Conservation (phyloP, 2,329 filamentous ascomycete species). For the Cladosporium sp. region DNA sequence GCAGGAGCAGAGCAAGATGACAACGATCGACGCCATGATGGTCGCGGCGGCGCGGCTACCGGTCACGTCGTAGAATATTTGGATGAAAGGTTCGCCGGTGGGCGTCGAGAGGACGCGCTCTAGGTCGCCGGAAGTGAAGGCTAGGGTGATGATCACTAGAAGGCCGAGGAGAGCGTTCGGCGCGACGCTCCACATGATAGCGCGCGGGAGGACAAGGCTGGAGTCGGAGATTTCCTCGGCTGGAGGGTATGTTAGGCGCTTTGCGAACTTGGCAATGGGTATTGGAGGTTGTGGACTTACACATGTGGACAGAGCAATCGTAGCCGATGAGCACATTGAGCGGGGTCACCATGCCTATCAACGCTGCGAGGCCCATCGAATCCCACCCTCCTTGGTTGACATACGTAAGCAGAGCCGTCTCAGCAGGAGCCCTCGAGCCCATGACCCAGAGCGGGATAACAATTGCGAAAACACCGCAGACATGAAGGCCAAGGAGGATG, state of each 20-base stretch:
- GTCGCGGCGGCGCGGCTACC: conserved; percentile 27
- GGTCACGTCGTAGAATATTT: conserved; percentile 33
- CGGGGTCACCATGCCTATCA: conserved; percentile 36
- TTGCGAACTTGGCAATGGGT: too few species aligned
- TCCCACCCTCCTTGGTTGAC: conserved; percentile 21
- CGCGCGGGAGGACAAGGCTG: conserved; percentile 15
- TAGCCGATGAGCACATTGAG: conserved; percentile 19
- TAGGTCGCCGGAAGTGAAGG: conserved; percentile 30
- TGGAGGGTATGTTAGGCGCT: neutral
- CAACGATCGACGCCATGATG: conserved; percentile 29
- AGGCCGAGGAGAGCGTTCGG: conserved; percentile 20
- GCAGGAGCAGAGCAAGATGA: conserved; percentile 28
- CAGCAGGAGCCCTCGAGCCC: conserved; percentile 16
- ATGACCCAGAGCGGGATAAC: conserved; percentile 24
- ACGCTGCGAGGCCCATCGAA: conserved; percentile 30
- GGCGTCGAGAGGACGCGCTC: conserved; percentile 19
- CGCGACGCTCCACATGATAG: conserved; percentile 16
- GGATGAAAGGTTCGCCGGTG: conserved; percentile 29
- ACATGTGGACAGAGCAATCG: conserved; percentile 23
- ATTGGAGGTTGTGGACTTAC: conserved; percentile 1
- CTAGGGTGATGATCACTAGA: conserved; percentile 26
- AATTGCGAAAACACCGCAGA: conserved; percentile 32
- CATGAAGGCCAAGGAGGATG: conserved; percentile 22
- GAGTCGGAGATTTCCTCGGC: conserved; percentile 22
- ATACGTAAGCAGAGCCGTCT: conserved; percentile 17